Conservation (phyloP, 768 basidiomycete genomes). For the Leccinum uliginosum region DNA sequence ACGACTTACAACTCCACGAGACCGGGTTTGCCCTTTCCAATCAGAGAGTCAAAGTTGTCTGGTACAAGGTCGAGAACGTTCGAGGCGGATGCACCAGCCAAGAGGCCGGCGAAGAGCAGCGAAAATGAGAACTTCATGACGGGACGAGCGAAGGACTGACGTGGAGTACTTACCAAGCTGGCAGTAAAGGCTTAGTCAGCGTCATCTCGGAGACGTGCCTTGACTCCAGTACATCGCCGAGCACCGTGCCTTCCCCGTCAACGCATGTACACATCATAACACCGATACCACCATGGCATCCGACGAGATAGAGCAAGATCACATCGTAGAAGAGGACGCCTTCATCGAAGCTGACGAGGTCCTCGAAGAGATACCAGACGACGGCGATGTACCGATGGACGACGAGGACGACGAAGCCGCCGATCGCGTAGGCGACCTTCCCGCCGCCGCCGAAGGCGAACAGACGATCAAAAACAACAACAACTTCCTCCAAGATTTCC, state of each 20-base stretch:
- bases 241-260: not conserved
- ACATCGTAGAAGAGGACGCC: conserved; percentile 41
- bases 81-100: conserved; percentile 60
- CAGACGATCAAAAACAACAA: conserved; percentile 54
- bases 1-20: conserved; percentile 84
- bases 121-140: conserved; percentile 58
- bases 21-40: conserved; percentile 79
- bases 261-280: not conserved
- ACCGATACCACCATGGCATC: conserved; percentile 21
- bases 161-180: conserved; percentile 22
- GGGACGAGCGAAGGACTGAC: conserved; percentile 21
- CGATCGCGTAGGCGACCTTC: conserved; percentile 43
- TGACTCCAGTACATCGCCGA: not conserved
- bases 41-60: conserved; percentile 66
- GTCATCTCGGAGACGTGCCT: too few species aligned
- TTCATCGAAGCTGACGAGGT: conserved; percentile 68
- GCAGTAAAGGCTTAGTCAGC: conserved; percentile 22
- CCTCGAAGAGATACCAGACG: conserved; percentile 57
- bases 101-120: conserved; percentile 51
- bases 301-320: conserved; percentile 36
- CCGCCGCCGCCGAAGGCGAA: conserved; percentile 34
- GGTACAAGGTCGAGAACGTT: conserved; percentile 80
- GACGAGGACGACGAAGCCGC: conserved; percentile 55
- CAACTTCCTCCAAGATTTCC: conserved; percentile 68
- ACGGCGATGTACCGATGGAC: conserved; percentile 69